phyloP scores from a whole-genome alignment of 1,139 yeast genomes.

The Yamadazyma mexicana region DNA sequence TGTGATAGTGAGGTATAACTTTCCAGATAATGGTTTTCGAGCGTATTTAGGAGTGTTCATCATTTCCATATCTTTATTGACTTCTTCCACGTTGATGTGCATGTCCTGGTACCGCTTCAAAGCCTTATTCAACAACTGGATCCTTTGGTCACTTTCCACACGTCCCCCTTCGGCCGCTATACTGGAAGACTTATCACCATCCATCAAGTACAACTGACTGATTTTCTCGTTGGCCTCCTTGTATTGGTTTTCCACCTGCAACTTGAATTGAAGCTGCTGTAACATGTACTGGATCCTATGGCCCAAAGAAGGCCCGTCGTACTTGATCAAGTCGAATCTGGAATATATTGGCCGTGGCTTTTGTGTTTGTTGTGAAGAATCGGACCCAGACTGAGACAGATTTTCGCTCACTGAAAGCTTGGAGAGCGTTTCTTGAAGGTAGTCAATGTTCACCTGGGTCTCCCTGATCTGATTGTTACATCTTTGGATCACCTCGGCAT shows the following conservation, averaged over 20 bases:
- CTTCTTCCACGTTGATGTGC: slow-evolving; percentile 71
- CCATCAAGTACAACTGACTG: slow-evolving; percentile 79
- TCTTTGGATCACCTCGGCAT: slow-evolving; percentile 80
- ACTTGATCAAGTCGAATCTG: slow-evolving; percentile 78
- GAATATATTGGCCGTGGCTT: slow-evolving; percentile 49
- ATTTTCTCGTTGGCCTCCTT: slow-evolving; percentile 90
- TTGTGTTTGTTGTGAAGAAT: slow-evolving; percentile 1
- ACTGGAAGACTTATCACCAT: slow-evolving; percentile 84
- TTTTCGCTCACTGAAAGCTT: slow-evolving; percentile 47
- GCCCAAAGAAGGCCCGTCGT: slow-evolving; percentile 94
- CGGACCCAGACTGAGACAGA: not conserved
- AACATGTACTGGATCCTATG: slow-evolving; percentile 94
- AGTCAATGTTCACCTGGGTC: slow-evolving; percentile 87
- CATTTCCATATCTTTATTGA: slow-evolving; percentile 62
- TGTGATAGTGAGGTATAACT: slow-evolving; percentile 64
- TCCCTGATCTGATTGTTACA: slow-evolving; percentile 91
- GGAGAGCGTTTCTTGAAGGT: slow-evolving; percentile 73
- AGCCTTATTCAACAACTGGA: slow-evolving; percentile 79
- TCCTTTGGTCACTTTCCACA: slow-evolving; percentile 80
- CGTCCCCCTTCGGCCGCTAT: slow-evolving; percentile 89
- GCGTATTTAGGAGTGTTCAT: slow-evolving; percentile 68
- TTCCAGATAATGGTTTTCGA: slow-evolving; percentile 82
- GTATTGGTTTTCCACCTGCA: slow-evolving; percentile 91
- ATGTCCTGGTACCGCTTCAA: slow-evolving; percentile 86
- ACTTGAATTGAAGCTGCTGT: slow-evolving; percentile 88